These are phyloP conservation scores for Avena sativa DNA, from an alignment of 176 grass and related monocot genomes.

Conservation along the genomic window DNA sequence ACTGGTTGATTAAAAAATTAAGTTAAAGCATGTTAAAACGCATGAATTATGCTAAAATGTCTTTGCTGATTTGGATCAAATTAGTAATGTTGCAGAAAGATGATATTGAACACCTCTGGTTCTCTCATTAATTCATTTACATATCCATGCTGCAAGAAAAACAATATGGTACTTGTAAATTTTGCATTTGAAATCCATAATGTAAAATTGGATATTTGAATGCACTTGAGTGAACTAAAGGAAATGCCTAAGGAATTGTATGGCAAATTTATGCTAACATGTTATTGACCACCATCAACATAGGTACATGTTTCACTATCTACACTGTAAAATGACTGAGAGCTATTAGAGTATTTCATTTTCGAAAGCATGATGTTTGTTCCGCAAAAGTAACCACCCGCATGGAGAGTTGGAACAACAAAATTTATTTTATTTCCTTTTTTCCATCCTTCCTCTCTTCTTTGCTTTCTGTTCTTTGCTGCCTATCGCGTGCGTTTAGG, in stretches of 20 bases:
- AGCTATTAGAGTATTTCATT: constrained; percentile 15
- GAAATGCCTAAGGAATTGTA: neutral
- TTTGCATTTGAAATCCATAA: constrained; percentile 15
- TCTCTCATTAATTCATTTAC: constrained; percentile 25
- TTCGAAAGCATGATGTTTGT: neutral
- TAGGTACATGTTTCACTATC: constrained; percentile 22
- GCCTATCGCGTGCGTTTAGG: neutral
- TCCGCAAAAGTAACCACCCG: neutral
- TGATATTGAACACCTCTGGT: neutral
- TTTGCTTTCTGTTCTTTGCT: constrained; percentile 20
- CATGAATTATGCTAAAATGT: constrained; percentile 5
- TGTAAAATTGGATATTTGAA: constrained; percentile 26
- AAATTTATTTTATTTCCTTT: neutral
- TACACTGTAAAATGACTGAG: neutral
- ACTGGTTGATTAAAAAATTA: neutral
- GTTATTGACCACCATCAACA: neutral
- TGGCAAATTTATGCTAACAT: neutral
- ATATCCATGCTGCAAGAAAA: constrained; percentile 9
- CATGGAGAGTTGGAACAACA: constrained; percentile 17
- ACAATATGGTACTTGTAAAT: constrained; percentile 10
- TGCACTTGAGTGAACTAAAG: neutral
- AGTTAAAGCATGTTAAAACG: constrained; percentile 37
- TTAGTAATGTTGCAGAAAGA: constrained; percentile 25
- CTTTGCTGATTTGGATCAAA: neutral
- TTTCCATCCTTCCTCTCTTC: neutral